These are phyloP conservation scores for Kalmusia sp. DNA, from an alignment of 2,329 filamentous ascomycete species.

Conservation along the genomic window DNA sequence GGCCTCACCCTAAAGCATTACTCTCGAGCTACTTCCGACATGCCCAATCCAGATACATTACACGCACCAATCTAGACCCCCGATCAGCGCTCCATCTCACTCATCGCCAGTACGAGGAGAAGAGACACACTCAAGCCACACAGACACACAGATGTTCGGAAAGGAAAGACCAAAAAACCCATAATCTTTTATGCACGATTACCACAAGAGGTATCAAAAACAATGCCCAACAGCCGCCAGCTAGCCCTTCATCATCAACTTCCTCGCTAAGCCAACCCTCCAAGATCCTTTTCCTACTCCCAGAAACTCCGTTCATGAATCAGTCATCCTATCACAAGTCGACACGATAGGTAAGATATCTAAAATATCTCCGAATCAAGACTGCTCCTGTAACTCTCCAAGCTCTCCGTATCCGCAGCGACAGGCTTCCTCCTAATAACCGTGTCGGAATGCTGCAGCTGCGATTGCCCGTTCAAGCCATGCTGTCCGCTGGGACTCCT, in stretches of 20 bases:
- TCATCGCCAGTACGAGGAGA: too few species aligned
- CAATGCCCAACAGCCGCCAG: neutral
- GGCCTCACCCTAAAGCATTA: too few species aligned
- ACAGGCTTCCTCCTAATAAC: conserved; percentile 47
- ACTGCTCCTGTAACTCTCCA: conserved; percentile 43
- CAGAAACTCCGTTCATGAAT: neutral
- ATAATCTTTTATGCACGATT: neutral
- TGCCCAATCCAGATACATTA: too few species aligned
- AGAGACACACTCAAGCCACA: too few species aligned
- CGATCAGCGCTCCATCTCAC: too few species aligned
- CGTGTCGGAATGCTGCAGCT: conserved; percentile 40
- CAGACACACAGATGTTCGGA: too few species aligned
- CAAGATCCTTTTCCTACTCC: neutral
- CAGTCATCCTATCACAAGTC: too few species aligned
- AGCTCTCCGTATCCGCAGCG: conserved; percentile 37
- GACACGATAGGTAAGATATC: neutral
- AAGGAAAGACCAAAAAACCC: too few species aligned
- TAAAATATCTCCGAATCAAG: conserved; percentile 47
- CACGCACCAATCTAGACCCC: too few species aligned
- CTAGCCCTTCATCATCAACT: too few species aligned
- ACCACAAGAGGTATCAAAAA: neutral
- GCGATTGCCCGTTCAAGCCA: conserved; percentile 19
- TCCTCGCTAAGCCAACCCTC: too few species aligned
- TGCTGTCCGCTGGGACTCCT: conserved; percentile 54
- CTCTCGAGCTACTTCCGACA: too few species aligned